Evolutionary conservation across 2,329 filamentous ascomycete genomes (phyloP), one percentile per base, ranked within the genome.

Genomic region (Pezicula neosporulosa): DNA sequence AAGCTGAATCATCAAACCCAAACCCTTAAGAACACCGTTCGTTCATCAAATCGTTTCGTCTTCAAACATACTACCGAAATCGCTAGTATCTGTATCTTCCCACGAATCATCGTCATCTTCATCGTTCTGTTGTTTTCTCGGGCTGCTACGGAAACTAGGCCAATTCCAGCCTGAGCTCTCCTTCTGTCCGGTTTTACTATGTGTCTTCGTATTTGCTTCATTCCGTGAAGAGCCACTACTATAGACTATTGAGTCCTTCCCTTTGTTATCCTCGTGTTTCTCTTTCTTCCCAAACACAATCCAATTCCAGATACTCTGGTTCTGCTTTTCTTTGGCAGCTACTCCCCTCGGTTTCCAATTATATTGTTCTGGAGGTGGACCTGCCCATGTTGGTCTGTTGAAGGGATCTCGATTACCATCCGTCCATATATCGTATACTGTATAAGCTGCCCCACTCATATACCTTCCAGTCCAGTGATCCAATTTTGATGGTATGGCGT

Each of bases 401-500:
- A 33, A 33, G 6, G 30, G 30, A 9, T 33, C 12, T 15, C 15
- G 10, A 10, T 44, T 44, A 30, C 21, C 42, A 44, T 44, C 42
- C 1, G 42, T 44, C 42, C 42, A 44, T 16, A 33, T 28, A 16
- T 28, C 27, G 24, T 44, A 44, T 28, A 44, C 21, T 30, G 13
- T 28, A 16, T 44, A 44, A 12, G 49, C 12, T 1, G 43, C 30
- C 10, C 48, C 16, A 38, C 58, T 59, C n/a, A 53, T 49, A 12
- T 58, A 45, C 18, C 55, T 42, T 3, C 63, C 63, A 8, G 72
- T 62, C 81, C 81, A 85, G 58, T 85, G 75, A 61, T 86, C 82
- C 12, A 85, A 60, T 68, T 85, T 85, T 51, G 82, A 76, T 3
- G 82, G 82, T 43, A 85, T 71, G 1, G 81, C 78, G 37, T 71